Evolutionary conservation across 345 rosid genomes (phyloP), one percentile per base, ranked within the genome.

Genomic region (Eucalyptus urophylla): DNA sequence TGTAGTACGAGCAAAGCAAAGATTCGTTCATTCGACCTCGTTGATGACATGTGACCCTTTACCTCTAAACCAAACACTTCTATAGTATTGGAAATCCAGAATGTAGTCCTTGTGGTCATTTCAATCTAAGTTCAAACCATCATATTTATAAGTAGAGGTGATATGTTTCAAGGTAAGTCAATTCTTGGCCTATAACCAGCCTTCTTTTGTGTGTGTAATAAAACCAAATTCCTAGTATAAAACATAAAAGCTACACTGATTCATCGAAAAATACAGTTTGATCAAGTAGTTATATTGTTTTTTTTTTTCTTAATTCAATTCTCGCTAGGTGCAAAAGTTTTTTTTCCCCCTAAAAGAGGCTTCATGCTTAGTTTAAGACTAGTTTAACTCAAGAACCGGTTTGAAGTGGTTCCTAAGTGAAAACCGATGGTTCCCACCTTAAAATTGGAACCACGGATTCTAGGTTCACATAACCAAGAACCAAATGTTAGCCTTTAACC

Each of bases 111-210:
- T 13, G 0, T 13, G 69, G 15, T 29, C 31, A 29, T 2, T 6
- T 19, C 22, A 31, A 16, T 67, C 40, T 67, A 31, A 69, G 40
- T 69, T 69, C 81, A 72, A 37, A 19, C 4, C 7, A 37, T 17
- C 25, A 72, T 72, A 10, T 7, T 33, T 2, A 1, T 33, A 14
- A 17, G 25, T 9, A 17, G 8, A 21, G 14, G 4, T 72, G 45
- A 17, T 72, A 0, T 1, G 5, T 72, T 37, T 72, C 0, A 19
- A 0, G 13, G 14, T 72, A 37, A 72, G 25, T 37, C 13, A 0
- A 11, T 33, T 72, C 45, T 33, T 6, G 8, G 2, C 25, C 43
- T 37, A 33, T 11, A 72, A 72, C 25, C 7, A 5, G 25, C 81
- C 44, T 65, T 69, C 22, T 33, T 69, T 19, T 33, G 2, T 19